Percentiles rank a stretch among this genome's conserved stretches.
Evolutionary conservation across 2,329 filamentous ascomycete species (phyloP).

Genomic region (Cladophialophora chaetospira): DNA sequence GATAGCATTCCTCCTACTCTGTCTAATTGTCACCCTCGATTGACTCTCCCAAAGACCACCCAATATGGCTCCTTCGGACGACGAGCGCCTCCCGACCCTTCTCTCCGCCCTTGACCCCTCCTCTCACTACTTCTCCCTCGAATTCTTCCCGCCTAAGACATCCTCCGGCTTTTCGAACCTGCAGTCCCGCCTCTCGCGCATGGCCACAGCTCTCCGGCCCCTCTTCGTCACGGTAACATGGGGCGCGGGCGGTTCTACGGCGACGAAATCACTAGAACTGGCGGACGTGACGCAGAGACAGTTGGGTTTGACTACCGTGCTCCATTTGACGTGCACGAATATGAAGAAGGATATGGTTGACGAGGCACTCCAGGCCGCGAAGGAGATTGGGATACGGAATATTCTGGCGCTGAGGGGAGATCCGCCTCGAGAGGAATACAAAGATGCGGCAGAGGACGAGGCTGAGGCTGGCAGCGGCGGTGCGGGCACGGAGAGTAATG

Average conservation of each 20-base stretch:
- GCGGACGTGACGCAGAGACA: constrained; percentile 94
- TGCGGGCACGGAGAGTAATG: constrained; percentile 55
- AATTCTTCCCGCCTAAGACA: constrained; percentile 99
- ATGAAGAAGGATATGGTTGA: constrained; percentile 88
- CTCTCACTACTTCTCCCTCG: constrained; percentile 88
- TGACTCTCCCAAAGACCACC: background rate
- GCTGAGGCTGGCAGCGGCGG: constrained; percentile 33
- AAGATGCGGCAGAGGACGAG: constrained; percentile 56
- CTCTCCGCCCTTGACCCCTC: constrained; percentile 67
- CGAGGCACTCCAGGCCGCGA: constrained; percentile 85
- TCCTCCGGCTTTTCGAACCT: constrained; percentile 94
- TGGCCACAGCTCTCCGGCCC: constrained; percentile 86
- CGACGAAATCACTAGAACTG: constrained; percentile 86
- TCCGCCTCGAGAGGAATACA: constrained; percentile 87
- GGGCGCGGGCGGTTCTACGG: constrained; percentile 93
- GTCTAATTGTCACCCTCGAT: background rate
- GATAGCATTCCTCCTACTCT: no score
- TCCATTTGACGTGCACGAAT: constrained; percentile 97
- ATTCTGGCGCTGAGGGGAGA: constrained; percentile 91
- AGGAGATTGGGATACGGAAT: constrained; percentile 86
- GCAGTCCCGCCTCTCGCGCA: constrained; percentile 87
- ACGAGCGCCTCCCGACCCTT: constrained; percentile 32
- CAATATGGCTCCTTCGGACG: constrained; percentile 25
- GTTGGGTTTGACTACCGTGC: constrained; percentile 86
- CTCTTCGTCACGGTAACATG: constrained; percentile 97